Percentiles rank a stretch among this genome's conserved stretches.
These are phyloP conservation scores for Populus hybrid DNA, from an alignment of 441 rosid species.

Conservation along the genomic window DNA sequence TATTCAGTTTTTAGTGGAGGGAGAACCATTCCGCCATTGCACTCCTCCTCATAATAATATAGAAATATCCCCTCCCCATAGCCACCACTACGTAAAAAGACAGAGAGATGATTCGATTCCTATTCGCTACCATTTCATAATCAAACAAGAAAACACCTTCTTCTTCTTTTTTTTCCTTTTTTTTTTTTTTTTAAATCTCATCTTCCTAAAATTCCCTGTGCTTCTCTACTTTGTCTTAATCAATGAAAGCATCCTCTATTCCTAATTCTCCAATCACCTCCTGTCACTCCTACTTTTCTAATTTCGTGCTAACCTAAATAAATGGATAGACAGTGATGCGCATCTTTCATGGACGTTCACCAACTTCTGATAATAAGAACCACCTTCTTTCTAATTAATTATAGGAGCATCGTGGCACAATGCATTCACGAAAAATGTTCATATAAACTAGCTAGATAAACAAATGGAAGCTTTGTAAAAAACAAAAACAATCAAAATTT, in stretches of 20 bases:
- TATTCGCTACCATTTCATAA: background rate
- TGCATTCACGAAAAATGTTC: too few species aligned
- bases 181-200: background rate
- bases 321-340: too few species aligned
- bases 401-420: too few species aligned
- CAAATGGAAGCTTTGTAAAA: too few species aligned
- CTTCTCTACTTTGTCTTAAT: background rate
- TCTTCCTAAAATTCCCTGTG: background rate
- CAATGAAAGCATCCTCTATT: background rate
- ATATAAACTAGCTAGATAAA: too few species aligned
- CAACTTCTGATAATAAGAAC: too few species aligned
- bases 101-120: conserved; percentile 11
- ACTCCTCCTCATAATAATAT: background rate
- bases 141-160: conserved; percentile 7
- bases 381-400: too few species aligned
- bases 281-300: too few species aligned
- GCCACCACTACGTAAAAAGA: background rate
- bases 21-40: background rate
- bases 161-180: background rate
- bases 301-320: too few species aligned
- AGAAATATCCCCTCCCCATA: background rate
- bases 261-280: background rate
- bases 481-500: too few species aligned
- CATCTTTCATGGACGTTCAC: too few species aligned
- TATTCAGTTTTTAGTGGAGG: background rate